Percentiles rank a stretch among this genome's conserved stretches.
Evolutionary conservation across 2,329 filamentous ascomycete genomes (phyloP).

Genomic region (Fusarium oligoseptatum): DNA sequence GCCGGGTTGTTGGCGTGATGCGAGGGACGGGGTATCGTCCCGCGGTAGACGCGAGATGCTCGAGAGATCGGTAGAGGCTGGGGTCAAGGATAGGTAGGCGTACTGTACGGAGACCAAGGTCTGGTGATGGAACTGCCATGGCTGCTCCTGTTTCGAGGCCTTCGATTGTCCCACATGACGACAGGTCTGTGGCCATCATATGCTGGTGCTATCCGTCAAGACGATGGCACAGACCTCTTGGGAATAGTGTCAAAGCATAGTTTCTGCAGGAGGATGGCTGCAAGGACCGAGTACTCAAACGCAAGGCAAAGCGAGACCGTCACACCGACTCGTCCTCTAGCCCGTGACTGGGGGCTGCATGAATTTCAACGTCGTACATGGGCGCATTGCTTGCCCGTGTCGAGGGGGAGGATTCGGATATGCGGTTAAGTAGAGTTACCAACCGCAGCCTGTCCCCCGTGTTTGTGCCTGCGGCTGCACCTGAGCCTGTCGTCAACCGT

Average conservation of each 20-base stretch:
- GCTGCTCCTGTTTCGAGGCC: slow-evolving; percentile 11
- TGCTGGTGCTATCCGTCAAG: slow-evolving; percentile 31
- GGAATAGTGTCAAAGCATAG: slow-evolving; percentile 10
- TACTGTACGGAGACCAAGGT: neutral
- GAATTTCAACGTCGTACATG: slow-evolving; percentile 44
- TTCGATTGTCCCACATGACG: slow-evolving; percentile 22
- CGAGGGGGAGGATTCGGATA: slow-evolving; percentile 30
- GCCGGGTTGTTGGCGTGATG: slow-evolving; percentile 20
- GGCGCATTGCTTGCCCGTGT: slow-evolving; percentile 27
- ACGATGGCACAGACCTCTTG: slow-evolving; percentile 23
- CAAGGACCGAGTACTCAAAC: slow-evolving; percentile 41
- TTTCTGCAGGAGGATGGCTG: slow-evolving; percentile 27
- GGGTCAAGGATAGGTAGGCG: neutral
- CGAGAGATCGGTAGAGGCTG: slow-evolving; percentile 14
- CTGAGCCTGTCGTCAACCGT: slow-evolving; percentile 35
- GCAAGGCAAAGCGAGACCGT: slow-evolving; percentile 37
- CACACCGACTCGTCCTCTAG: slow-evolving; percentile 46
- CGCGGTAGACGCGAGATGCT: slow-evolving; percentile 15
- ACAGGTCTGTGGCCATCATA: slow-evolving; percentile 15
- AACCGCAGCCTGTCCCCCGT: slow-evolving; percentile 14
- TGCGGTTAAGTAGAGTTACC: slow-evolving; percentile 11
- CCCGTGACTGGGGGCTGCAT: slow-evolving; percentile 43
- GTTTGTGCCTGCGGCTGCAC: slow-evolving; percentile 14
- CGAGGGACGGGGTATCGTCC: slow-evolving; percentile 9
- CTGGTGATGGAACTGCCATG: slow-evolving; percentile 4